phyloP scores from a whole-genome alignment of 2,329 filamentous ascomycete genomes.

The Coniochaeta sp. region DNA sequence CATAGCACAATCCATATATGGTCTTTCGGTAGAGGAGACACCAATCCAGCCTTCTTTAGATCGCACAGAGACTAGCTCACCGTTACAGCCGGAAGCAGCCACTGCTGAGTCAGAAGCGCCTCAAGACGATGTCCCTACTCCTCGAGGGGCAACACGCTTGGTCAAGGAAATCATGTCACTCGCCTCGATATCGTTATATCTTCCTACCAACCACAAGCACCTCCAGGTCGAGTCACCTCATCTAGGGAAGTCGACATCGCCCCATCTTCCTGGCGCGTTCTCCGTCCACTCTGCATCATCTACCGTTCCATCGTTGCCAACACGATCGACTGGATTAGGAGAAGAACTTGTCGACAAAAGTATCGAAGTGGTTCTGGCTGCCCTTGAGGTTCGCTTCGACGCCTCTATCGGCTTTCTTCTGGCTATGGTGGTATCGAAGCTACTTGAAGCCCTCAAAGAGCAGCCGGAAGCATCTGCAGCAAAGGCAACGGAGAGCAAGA shows the following conservation, averaged over 20 bases:
- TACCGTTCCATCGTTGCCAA: conserved; percentile 21
- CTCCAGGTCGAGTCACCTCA: conserved; percentile 24
- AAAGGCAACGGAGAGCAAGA: conserved; percentile 8
- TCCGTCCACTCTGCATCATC: conserved; percentile 33
- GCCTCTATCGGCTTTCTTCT: conserved; percentile 49
- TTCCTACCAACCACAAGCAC: conserved; percentile 43
- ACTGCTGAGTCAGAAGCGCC: conserved; percentile 12
- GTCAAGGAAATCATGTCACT: conserved; percentile 48
- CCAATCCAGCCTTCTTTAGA: background rate
- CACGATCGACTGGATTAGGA: conserved; percentile 5
- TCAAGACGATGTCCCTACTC: conserved; percentile 38
- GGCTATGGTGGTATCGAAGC: conserved; percentile 40
- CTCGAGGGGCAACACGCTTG: conserved; percentile 45
- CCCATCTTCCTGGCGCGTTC: conserved; percentile 55
- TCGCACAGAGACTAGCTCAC: background rate
- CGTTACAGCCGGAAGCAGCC: conserved; percentile 1
- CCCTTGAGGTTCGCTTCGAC: conserved; percentile 47
- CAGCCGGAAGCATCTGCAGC: conserved; percentile 7
- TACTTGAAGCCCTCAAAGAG: conserved; percentile 38
- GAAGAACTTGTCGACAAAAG: conserved; percentile 21
- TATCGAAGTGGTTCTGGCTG: conserved; percentile 45
- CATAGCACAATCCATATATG: background rate
- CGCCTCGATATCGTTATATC: conserved; percentile 44
- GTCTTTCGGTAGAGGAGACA: background rate
- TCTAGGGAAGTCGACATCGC: conserved; percentile 32